Percentiles rank a stretch among this genome's conserved stretches.
Evolutionary conservation across 1,139 yeast genomes (phyloP).

Genomic region (Yamadazyma pseudoaaseri): DNA sequence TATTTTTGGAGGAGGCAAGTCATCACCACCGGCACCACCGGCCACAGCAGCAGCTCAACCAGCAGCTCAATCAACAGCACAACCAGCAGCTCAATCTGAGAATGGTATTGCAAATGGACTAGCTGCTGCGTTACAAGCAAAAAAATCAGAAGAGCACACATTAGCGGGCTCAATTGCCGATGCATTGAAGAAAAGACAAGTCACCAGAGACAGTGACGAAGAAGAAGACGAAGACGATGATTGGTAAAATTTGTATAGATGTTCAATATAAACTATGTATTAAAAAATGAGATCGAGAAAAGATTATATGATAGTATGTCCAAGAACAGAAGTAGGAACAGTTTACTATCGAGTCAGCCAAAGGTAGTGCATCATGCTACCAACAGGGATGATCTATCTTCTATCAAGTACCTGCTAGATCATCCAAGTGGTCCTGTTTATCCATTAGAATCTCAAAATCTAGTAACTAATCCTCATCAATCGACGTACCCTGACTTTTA

Average conservation of each 20-base stretch:
- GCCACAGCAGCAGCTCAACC: slow-evolving; percentile 20
- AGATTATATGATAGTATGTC: too few relatives aligned
- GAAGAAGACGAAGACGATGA: slow-evolving; percentile 74
- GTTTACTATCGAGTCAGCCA: slow-evolving; percentile 31
- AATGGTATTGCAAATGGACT: slow-evolving; percentile 46
- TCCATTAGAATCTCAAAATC: slow-evolving; percentile 27
- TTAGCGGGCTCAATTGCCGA: slow-evolving; percentile 88
- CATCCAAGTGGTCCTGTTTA: slow-evolving; percentile 35
- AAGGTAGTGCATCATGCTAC: slow-evolving; percentile 23
- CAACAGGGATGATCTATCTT: slow-evolving; percentile 34
- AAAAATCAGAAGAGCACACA: slow-evolving; percentile 59
- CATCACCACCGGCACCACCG: slow-evolving; percentile 38
- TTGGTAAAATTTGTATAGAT: slow-evolving; percentile 17
- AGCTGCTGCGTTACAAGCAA: slow-evolving; percentile 72
- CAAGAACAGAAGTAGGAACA: slow-evolving; percentile 34
- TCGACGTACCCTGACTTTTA: slow-evolving; percentile 68
- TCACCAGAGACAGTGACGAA: slow-evolving; percentile 69
- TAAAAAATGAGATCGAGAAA: too few relatives aligned
- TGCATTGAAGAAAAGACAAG: slow-evolving; percentile 83
- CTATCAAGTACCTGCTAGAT: slow-evolving; percentile 38
- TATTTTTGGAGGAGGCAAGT: slow-evolving; percentile 17
- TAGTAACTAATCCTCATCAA: slow-evolving; percentile 8
- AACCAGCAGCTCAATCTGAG: slow-evolving; percentile 7
- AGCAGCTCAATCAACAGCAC: slow-evolving; percentile 7
- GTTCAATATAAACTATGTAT: too few relatives aligned